Evolutionary conservation across 1,139 yeast species (phyloP).

Genomic region (Scheffersomyces lignicola): DNA sequence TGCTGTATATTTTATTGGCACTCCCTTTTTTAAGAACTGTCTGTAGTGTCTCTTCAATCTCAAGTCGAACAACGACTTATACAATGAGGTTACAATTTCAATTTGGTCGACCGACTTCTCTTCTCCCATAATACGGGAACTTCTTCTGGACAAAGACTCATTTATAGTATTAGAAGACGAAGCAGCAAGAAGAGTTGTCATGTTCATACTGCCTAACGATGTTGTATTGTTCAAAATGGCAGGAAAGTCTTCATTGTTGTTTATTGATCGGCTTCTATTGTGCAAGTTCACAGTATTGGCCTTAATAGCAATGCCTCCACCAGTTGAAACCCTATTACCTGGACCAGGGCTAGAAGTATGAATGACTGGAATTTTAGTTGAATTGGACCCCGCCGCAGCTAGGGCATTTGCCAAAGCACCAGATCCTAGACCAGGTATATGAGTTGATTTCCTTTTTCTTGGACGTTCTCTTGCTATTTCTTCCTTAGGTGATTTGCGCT

Average conservation of each 20-base stretch:
- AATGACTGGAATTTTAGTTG: slow-evolving; percentile 5
- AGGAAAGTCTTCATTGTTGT: slow-evolving; percentile 12
- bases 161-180: slow-evolving; percentile 3
- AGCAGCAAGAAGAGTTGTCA: slow-evolving; percentile 11
- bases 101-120: slow-evolving; percentile 14
- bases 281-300: slow-evolving; percentile 6
- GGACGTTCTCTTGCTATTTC: slow-evolving; percentile 9
- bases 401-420: slow-evolving; percentile 8
- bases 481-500: slow-evolving; percentile 5
- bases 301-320: slow-evolving; percentile 3
- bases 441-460: slow-evolving; percentile 11
- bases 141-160: slow-evolving; percentile 6
- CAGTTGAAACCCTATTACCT: background rate
- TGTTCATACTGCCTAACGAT: slow-evolving; percentile 10
- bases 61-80: slow-evolving; percentile 36
- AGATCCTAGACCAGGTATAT: slow-evolving; percentile 14
- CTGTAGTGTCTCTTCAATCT: slow-evolving; percentile 32
- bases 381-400: slow-evolving; percentile 3
- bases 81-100: slow-evolving; percentile 31
- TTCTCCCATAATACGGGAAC: slow-evolving; percentile 6
- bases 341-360: slow-evolving; percentile 7
- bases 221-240: slow-evolving; percentile 10
- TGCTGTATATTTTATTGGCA: slow-evolving; percentile 16
- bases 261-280: slow-evolving; percentile 12
- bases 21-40: slow-evolving; percentile 7